Evolutionary conservation across 1,139 yeast species (phyloP), one percentile per base, ranked within the genome.

Genomic region (Nakaseomyces kungkrabaensis): DNA sequence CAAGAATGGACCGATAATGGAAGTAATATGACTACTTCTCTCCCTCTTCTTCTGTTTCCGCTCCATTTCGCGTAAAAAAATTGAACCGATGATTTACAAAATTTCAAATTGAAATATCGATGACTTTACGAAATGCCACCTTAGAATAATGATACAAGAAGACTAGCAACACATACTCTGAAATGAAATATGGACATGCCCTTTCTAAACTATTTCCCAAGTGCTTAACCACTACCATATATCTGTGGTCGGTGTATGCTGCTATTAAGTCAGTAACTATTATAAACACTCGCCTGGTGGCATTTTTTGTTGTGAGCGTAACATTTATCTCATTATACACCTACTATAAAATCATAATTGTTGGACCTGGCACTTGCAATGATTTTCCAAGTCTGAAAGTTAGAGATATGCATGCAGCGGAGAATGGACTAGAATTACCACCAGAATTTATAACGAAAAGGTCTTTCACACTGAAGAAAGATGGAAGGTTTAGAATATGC

Each of bases 291-390:
- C 22, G 24, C 6, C 17, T 49, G 17, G 25, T 53, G 11, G 24
- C 45, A 9, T 7, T 49, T 1, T 11, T 49, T 33, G 45, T 59
- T 24, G 26, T 51, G 4, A 40, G 47, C 3, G 10, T 52, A 22
- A 42, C 56, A 0, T 11, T 47, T 0, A 17, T 59, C 1, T 56
- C 62, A 1, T 32, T 73, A 3, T 67, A 70, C 55, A 66, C 85
- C 1, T 86, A 86, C 61, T 70, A 69, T 55, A 63, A 76, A 52
- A 79, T 85, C 1, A 76, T 85, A 5, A 48, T 51, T 2, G 66
- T 69, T 0, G 88, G 88, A 0, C 81, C 90, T 0, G 90, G 90
- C 0, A 71, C 77, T n/a, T 85, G 89, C 0, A 55, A 67, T 37
- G 81, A 78, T 51, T 76, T 67, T 52, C 63, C 69, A 0, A 79